These are phyloP conservation scores for Emydomyces testavorans DNA, from an alignment of 2,329 filamentous ascomycete genomes.

Conservation along the genomic window DNA sequence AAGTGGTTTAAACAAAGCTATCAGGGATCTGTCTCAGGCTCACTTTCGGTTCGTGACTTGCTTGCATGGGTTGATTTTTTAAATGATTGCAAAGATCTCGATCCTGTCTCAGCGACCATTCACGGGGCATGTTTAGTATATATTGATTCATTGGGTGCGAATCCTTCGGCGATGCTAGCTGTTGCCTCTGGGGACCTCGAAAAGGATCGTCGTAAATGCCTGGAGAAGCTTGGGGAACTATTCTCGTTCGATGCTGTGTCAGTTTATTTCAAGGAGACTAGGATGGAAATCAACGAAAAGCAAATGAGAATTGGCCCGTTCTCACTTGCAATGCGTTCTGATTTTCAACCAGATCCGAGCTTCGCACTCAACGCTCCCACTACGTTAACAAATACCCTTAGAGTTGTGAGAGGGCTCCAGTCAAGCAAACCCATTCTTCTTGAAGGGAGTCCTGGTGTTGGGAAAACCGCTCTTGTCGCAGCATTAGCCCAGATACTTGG, in stretches of 20 bases:
- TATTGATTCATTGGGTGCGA: conserved; percentile 87
- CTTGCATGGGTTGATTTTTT: conserved; percentile 90
- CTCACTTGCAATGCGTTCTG: conserved; percentile 45
- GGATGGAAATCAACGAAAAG: conserved; percentile 45
- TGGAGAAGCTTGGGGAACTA: conserved; percentile 59
- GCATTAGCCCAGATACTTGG: conserved; percentile 72
- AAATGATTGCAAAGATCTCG: conserved; percentile 49
- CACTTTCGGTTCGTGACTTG: conserved; percentile 84
- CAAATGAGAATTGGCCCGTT: conserved; percentile 64
- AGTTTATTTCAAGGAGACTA: conserved; percentile 54
- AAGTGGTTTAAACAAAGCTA: conserved; percentile 81
- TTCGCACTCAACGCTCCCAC: conserved; percentile 84
- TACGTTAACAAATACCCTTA: conserved; percentile 78
- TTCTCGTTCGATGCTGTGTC: conserved; percentile 51
- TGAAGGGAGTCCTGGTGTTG: conserved; percentile 94
- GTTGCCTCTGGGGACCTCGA: conserved; percentile 58
- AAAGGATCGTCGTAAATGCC: conserved; percentile 59
- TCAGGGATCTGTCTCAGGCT: conserved; percentile 60
- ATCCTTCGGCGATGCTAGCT: conserved; percentile 76
- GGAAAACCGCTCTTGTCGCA: conserved; percentile 86
- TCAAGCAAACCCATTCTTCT: conserved; percentile 83
- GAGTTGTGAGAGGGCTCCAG: conserved; percentile 78
- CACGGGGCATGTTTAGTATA: conserved; percentile 94
- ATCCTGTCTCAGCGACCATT: conserved; percentile 46
- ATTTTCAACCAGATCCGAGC: conserved; percentile 43